These are phyloP conservation scores for Schoenoplectus triqueter DNA, from an alignment of 202 grass and related monocot species.

Conservation along the genomic window DNA sequence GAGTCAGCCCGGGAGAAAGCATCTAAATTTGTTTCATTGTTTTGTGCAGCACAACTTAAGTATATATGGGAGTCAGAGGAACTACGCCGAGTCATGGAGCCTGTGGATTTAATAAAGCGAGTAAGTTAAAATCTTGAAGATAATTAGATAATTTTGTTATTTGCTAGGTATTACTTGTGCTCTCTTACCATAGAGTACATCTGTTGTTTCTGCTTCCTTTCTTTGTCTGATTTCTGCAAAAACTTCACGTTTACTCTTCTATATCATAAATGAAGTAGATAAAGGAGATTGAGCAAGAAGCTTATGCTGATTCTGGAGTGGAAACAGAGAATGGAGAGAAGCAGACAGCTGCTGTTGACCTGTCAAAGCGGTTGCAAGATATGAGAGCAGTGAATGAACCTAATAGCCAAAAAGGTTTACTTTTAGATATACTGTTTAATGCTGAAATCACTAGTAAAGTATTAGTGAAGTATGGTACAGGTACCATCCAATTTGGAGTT, in stretches of 20 bases:
- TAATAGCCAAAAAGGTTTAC: constrained; percentile 81
- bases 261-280: constrained; percentile 51
- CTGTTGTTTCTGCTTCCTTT: background rate
- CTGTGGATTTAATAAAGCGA: constrained; percentile 84
- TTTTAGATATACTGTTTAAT: background rate
- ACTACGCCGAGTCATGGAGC: constrained; percentile 74
- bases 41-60: constrained; percentile 60
- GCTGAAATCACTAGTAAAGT: background rate
- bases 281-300: constrained; percentile 90
- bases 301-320: constrained; percentile 57
- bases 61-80: constrained; percentile 92
- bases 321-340: constrained; percentile 57
- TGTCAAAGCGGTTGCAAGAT: constrained; percentile 82
- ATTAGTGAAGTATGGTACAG: background rate
- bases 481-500: background rate
- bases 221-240: background rate
- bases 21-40: constrained; percentile 29
- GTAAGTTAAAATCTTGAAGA: constrained; percentile 47
- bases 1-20: background rate
- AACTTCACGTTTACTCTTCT: background rate
- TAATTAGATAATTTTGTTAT: constrained; percentile 22
- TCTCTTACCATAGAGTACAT: background rate
- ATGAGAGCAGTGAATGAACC: constrained; percentile 74
- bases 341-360: constrained; percentile 84
- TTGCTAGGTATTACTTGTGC: background rate